Evolutionary conservation across 176 grass and related monocot species (phyloP), one percentile per base, ranked within the genome.

Genomic region (Oryza australiensis): DNA sequence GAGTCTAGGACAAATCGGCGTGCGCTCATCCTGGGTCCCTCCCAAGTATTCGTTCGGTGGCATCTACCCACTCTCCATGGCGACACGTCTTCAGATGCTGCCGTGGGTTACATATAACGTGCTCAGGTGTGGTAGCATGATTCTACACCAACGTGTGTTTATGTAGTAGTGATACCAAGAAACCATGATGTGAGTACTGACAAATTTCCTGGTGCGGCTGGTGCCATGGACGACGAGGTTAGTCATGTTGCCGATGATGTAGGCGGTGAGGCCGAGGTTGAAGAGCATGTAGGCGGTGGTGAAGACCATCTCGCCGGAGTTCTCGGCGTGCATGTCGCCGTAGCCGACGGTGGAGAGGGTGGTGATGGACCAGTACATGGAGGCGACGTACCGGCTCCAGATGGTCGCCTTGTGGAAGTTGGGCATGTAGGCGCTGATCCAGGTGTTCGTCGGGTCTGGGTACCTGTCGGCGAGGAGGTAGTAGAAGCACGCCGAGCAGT

Each of bases 181-280:
- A 37, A 37, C 8, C 8, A 37, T 8, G 35, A 37, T 1, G 35
- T 37, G 35, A 37, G 7, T 37, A 6, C 75, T 78, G 42, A 97
- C 89, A 37, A 89, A 98, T 84, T 78, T 81, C 51, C 92, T 72
- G 8, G 95, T 95, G n/a, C 92, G 90, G 79, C 92, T 85, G 43
- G 92, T 95, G n/a, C 88, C 78, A 12, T 95, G 90, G 14, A 98
- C 95, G 15, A 98, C 92, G 66, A 98, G 88, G 82, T 98, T 93
- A 68, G 95, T 95, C 95, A 98, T 98, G 79, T 98, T 98, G 75
- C 95, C 95, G 49, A 95, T 98, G 68, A 98, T 85, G 92, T 98
- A 98, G 1, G 95, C 95, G 27, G 95, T 93, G 78, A 95, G 80
- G 5, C 95, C 90, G 33, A 98, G 92, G 86, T 98, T 95, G 66